Evolutionary conservation across 129 eudicot species (phyloP), one percentile per base, ranked within the genome.

Genomic region (Pittosporum tobira): DNA sequence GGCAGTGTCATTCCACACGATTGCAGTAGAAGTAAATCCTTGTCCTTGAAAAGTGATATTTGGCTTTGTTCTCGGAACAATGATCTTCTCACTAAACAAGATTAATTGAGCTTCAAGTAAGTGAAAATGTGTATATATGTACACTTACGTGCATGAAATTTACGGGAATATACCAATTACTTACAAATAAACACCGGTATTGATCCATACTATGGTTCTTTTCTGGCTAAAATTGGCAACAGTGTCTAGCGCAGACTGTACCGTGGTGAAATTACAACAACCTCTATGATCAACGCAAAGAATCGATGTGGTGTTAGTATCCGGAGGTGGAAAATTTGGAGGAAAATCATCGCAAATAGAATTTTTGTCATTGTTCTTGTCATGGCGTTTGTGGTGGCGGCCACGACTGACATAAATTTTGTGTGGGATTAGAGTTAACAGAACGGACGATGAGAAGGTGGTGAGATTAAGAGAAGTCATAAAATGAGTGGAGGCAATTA

Each of bases 21-120:
- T 80, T 0, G 97, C 84, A 0, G 97, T 90, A 38, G 95, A 73
- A 7, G 86, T 73, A 62, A 70, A 83, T 27, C 97, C 97, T 78
- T 90, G 97, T 60, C 97, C 97, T 80, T 90, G 97, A 57, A 90
- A 83, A n/a, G 95, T 90, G 47, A 90, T 78, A 57, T 90, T 90
- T 5, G 88, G 82, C 62, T 86, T 90, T 54, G 71, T 77, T 62
- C 42, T 85, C n/a, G 88, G 89, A 12, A 90, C 63, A 43, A 66
- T 74, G 9, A 90, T 93, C 57, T 90, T 88, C 63, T 85, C 97
- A 68, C 97, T 88, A 38, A 1, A 37, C 7, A 34, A 22, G 8
- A 27, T 11, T 3, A 52, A 48, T 22, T 20, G 29, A 22, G 50
- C 18, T 37, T 59, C 45, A 6, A 59, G 66, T 42, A 12, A 42